Evolutionary conservation across 495 filamentous ascomycete genomes (phyloP).

Genomic region (Penicillium diatomitis): DNA sequence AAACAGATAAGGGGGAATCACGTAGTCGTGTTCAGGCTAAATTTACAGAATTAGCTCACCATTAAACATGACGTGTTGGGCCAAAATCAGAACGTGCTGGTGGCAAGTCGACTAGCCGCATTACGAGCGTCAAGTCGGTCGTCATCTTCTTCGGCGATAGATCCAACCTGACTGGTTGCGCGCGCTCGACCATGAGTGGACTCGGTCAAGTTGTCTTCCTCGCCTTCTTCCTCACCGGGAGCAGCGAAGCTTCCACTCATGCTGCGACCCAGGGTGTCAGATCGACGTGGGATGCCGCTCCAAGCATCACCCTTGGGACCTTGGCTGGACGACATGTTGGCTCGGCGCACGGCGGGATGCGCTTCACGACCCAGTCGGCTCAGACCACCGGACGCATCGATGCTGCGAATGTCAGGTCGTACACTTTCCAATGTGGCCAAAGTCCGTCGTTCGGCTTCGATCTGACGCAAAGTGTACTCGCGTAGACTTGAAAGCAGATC

Average conservation of each 20-base stretch:
- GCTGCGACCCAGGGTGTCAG: slow-evolving; percentile 65
- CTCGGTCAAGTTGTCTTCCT: slow-evolving; percentile 28
- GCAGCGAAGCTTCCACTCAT: slow-evolving; percentile 60
- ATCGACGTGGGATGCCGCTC: slow-evolving; percentile 83
- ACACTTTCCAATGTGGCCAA: slow-evolving; percentile 87
- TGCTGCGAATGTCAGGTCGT: slow-evolving; percentile 83
- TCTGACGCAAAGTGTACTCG: slow-evolving; percentile 89
- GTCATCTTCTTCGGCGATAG: slow-evolving; percentile 76
- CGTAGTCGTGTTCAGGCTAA: slow-evolving; percentile 17
- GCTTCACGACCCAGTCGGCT: slow-evolving; percentile 80
- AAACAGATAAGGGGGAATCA: slow-evolving; percentile 16
- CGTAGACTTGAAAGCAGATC: slow-evolving; percentile 74
- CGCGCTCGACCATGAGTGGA: slow-evolving; percentile 44
- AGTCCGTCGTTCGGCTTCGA: slow-evolving; percentile 88
- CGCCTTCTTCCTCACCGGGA: slow-evolving; percentile 29
- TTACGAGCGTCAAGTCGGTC: slow-evolving; percentile 92
- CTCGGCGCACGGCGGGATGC: slow-evolving; percentile 64
- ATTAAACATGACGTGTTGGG: slow-evolving; percentile 4
- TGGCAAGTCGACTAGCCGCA: slow-evolving; percentile 85
- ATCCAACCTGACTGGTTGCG: slow-evolving; percentile 49
- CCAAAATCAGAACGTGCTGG: slow-evolving; percentile 83
- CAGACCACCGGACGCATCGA: slow-evolving; percentile 83
- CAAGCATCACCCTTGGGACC: slow-evolving; percentile 94
- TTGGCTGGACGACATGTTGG: slow-evolving; percentile 75
- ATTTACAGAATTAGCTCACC: slow-evolving; percentile 15